Percentiles rank a stretch among this genome's conserved stretches.
phyloP scores from a whole-genome alignment of 441 rosid species.

The Gossypium schwendimanii region DNA sequence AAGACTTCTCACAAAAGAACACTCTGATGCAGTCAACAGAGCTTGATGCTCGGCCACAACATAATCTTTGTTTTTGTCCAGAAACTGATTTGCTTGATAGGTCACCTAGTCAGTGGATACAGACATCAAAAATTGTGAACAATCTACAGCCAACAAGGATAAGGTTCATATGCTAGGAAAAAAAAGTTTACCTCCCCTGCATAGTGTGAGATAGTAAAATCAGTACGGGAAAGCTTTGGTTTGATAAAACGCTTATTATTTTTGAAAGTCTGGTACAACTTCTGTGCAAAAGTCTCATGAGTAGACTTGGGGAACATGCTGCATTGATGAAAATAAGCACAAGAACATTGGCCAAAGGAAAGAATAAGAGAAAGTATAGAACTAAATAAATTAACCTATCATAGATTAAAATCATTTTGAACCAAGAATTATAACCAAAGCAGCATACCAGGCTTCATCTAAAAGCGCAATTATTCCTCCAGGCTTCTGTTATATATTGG shows the following conservation, averaged over 20 bases:
- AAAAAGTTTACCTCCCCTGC: conserved; percentile 86
- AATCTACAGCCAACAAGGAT: conserved; percentile 2
- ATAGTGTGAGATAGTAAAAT: conserved; percentile 92
- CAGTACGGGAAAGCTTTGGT: conserved; percentile 98
- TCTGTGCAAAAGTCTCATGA: conserved; percentile 99
- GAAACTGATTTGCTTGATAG: conserved; percentile 91
- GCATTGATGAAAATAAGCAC: conserved; percentile 26
- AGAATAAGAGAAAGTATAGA: conserved; percentile 1
- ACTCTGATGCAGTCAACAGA: conserved; percentile 76
- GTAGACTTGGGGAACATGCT: conserved; percentile 99
- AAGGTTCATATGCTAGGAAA: conserved; percentile 10
- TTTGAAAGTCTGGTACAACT: conserved; percentile 95
- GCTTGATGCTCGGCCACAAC: conserved; percentile 99
- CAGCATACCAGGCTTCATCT: conserved; percentile 96
- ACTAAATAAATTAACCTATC: background rate
- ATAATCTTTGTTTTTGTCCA: conserved; percentile 98
- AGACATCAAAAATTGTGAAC: conserved; percentile 16
- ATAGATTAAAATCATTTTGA: conserved; percentile 7
- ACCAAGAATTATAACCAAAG: conserved; percentile 16
- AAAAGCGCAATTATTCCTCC: conserved; percentile 98
- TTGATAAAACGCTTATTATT: conserved; percentile 89
- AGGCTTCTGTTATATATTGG: conserved; percentile 76
- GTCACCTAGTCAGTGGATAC: conserved; percentile 43
- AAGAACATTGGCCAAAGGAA: background rate
- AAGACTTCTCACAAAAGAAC: conserved; percentile 75